These are phyloP conservation scores for Paracorniculantispora psalliotae DNA, from an alignment of 2,329 filamentous ascomycete genomes.

Conservation along the genomic window DNA sequence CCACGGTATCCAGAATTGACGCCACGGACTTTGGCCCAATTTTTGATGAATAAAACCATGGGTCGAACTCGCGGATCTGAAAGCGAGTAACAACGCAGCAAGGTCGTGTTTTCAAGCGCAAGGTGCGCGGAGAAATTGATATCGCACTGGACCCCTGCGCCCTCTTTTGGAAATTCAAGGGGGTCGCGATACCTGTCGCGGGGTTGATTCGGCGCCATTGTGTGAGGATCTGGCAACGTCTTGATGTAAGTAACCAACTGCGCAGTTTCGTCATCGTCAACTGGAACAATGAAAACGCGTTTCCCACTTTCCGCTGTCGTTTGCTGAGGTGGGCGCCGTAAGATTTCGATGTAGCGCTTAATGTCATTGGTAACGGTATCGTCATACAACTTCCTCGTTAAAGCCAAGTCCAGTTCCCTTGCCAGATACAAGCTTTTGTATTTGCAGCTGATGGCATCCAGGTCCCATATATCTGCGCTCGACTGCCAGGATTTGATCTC, in stretches of 20 bases:
- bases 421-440: constrained; percentile 55
- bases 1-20: constrained; percentile 86
- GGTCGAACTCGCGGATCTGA: constrained; percentile 73
- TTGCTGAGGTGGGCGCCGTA: constrained; percentile 35
- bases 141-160: constrained; percentile 81
- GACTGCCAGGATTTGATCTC: constrained; percentile 27
- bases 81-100: constrained; percentile 77
- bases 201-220: constrained; percentile 44
- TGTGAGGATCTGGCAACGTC: constrained; percentile 44
- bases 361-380: constrained; percentile 32
- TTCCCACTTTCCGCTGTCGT: constrained; percentile 3
- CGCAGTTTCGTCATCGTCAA: constrained; percentile 27
- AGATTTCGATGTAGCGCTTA: constrained; percentile 44
- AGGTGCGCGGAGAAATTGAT: constrained; percentile 88
- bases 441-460: constrained; percentile 40
- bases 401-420: constrained; percentile 48
- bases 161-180: constrained; percentile 72
- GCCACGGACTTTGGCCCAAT: constrained; percentile 79
- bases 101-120: constrained; percentile 74
- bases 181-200: constrained; percentile 51
- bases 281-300: constrained; percentile 30
- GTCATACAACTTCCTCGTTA: constrained; percentile 44
- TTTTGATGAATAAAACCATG: constrained; percentile 81
- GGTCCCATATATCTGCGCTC: constrained; percentile 16
- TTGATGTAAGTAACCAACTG: constrained; percentile 39